These are phyloP conservation scores for Russula lepida DNA, from an alignment of 768 basidiomycete species.

Conservation along the genomic window DNA sequence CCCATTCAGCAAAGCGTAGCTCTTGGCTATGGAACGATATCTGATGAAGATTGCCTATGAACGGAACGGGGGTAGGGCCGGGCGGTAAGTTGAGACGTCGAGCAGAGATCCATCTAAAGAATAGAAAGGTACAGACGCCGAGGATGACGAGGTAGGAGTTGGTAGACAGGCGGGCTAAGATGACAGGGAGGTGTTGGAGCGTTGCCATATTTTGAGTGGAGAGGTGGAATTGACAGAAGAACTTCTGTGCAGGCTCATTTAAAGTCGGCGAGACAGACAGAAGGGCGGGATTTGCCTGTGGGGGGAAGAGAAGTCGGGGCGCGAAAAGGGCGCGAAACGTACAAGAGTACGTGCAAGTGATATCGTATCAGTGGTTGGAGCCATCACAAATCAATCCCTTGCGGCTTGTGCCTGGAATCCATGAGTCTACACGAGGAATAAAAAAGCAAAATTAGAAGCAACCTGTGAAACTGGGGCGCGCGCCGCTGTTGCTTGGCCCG, in stretches of 20 bases:
- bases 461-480: no score
- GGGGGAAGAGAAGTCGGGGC: neutral
- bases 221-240: neutral
- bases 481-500: no score
- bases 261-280: neutral
- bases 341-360: neutral
- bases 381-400: neutral
- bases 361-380: neutral
- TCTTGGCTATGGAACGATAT: conserved; percentile 24
- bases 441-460: conserved; percentile 1
- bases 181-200: neutral
- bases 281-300: conserved; percentile 1
- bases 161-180: neutral
- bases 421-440: neutral
- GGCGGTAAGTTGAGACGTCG: conserved; percentile 23
- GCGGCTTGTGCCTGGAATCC: conserved; percentile 10
- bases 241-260: neutral
- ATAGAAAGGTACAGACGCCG: conserved; percentile 12
- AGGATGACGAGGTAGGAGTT: neutral
- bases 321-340: neutral
- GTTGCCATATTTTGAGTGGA: neutral
- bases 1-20: conserved; percentile 25
- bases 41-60: conserved; percentile 29
- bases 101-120: conserved; percentile 18
- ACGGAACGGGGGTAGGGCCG: conserved; percentile 26